Evolutionary conservation across 371 early-diverging fungal species (phyloP), one percentile per base, ranked within the genome.

Genomic region (Mucor indicus): DNA sequence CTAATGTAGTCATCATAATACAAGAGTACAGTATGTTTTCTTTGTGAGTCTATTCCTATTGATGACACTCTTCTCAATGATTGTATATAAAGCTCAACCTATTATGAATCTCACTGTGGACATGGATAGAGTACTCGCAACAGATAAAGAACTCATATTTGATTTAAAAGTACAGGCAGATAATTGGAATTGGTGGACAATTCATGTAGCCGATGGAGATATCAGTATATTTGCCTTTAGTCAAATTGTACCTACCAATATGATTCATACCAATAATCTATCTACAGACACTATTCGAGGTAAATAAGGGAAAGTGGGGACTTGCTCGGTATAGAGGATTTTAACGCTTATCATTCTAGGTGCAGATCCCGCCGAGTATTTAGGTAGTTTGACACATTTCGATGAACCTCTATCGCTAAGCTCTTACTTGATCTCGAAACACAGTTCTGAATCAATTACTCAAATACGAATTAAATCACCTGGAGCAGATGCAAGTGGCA

Each of bases 141-240:
- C 84, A 2, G 84, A 85, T 32, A 84, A 83, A 54, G 84, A 83
- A 50, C 64, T 85, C 6, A 72, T 85, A 17, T 85, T 85, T 44
- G 82, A 83, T 53, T 51, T 84, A 43, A 75, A 76, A 37, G 63
- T 85, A 17, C 62, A 70, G 29, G 77, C 80, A 0, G 62, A 65
- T 20, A 85, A 85, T 46, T 66, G 66, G 27, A 83, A 83, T 44
- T 67, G 77, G 51, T 81, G 82, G 76, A 72, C 79, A 13, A 64
- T 84, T 1, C 67, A 67, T 39, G 60, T 85, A 3, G 67, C 70
- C 5, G 70, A 76, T 33, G 73, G 77, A 7, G 82, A 85, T 44
- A 70, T 85, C 15, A 75, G 77, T 22, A 65, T 85, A 9, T 85
- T 85, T 81, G 86, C 84, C 3, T 75, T 79, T 53, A 75, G 75